Percentiles rank a stretch among this genome's conserved stretches.
Conservation (phyloP, 805 yeast genomes). For the Myxozyma sirexii region DNA sequence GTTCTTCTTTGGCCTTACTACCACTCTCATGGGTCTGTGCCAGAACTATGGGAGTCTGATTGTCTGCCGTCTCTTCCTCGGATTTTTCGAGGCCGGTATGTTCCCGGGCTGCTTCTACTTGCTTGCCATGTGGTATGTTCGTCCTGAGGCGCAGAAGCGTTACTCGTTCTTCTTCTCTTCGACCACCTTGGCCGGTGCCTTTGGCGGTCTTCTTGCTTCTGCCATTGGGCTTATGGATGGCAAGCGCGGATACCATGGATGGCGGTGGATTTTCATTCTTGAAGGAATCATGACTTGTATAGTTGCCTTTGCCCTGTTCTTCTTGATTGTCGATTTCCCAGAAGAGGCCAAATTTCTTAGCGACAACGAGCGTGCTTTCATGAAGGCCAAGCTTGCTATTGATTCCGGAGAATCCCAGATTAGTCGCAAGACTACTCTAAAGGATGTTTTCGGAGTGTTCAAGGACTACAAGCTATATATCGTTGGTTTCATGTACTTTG, state of each 20-base stretch:
- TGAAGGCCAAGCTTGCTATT: slow-evolving; percentile 61
- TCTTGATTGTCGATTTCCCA: slow-evolving; percentile 70
- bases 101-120: slow-evolving; percentile 77
- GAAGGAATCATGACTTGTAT: slow-evolving; percentile 50
- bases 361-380: slow-evolving; percentile 55
- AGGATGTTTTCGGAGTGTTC: slow-evolving; percentile 61
- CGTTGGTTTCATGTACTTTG: slow-evolving; percentile 64
- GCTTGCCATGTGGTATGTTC: slow-evolving; percentile 64
- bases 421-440: slow-evolving; percentile 51
- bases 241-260: slow-evolving; percentile 49
- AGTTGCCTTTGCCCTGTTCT: slow-evolving; percentile 45
- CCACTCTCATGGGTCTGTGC: slow-evolving; percentile 68
- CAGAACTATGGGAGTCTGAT: slow-evolving; percentile 60
- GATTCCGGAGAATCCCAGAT: slow-evolving; percentile 53
- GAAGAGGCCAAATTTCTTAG: slow-evolving; percentile 62
- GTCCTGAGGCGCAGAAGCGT: slow-evolving; percentile 67
- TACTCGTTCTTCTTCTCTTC: slow-evolving; percentile 70
- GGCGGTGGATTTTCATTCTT: slow-evolving; percentile 60
- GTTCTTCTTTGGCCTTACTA: slow-evolving; percentile 62
- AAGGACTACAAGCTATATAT: slow-evolving; percentile 62
- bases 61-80: slow-evolving; percentile 66
- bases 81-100: slow-evolving; percentile 69
- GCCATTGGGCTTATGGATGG: slow-evolving; percentile 59
- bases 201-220: slow-evolving; percentile 73
- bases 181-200: slow-evolving; percentile 77